Conservation (phyloP, 495 filamentous ascomycete species). For the Penicillium canariense region DNA sequence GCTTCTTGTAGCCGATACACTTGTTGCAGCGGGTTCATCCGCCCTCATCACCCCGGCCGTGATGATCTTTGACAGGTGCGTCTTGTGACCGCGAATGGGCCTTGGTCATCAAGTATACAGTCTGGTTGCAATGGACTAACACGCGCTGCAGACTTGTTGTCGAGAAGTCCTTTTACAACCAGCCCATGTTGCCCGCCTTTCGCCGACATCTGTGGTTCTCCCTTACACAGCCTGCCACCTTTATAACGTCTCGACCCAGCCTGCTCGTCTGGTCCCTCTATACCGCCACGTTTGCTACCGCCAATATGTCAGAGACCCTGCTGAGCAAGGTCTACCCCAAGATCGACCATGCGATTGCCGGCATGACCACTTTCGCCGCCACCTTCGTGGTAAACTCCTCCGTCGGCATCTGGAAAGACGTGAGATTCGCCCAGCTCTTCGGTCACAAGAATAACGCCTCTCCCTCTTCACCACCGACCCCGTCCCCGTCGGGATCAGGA, state of each 20-base stretch:
- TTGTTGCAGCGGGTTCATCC: constrained; percentile 40
- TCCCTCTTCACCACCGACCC: constrained; percentile 31
- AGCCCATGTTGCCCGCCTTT: constrained; percentile 62
- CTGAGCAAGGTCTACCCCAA: constrained; percentile 38
- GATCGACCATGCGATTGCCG: constrained; percentile 50
- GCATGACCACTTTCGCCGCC: constrained; percentile 34
- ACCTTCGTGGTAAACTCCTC: constrained; percentile 43
- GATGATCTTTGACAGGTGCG: constrained; percentile 42
- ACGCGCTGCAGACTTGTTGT: constrained; percentile 53
- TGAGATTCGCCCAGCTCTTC: constrained; percentile 45
- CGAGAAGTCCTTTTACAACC: constrained; percentile 81
- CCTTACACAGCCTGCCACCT: constrained; percentile 61
- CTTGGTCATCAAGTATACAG: not conserved
- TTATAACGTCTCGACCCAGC: constrained; percentile 73
- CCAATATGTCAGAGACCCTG: constrained; percentile 63
- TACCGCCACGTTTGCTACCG: constrained; percentile 82
- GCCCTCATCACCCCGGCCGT: constrained; percentile 39
- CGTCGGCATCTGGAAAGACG: constrained; percentile 47
- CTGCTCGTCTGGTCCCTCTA: constrained; percentile 80
- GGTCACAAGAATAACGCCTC: constrained; percentile 27
- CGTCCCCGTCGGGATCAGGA: constrained; percentile 11
- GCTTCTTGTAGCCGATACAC: constrained; percentile 32
- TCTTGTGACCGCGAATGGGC: not conserved
- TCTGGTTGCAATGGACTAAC: constrained; percentile 6
- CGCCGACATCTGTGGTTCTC: constrained; percentile 58